These are phyloP conservation scores for Batkoa obscura DNA, from an alignment of 371 early-diverging fungal species.

Conservation along the genomic window DNA sequence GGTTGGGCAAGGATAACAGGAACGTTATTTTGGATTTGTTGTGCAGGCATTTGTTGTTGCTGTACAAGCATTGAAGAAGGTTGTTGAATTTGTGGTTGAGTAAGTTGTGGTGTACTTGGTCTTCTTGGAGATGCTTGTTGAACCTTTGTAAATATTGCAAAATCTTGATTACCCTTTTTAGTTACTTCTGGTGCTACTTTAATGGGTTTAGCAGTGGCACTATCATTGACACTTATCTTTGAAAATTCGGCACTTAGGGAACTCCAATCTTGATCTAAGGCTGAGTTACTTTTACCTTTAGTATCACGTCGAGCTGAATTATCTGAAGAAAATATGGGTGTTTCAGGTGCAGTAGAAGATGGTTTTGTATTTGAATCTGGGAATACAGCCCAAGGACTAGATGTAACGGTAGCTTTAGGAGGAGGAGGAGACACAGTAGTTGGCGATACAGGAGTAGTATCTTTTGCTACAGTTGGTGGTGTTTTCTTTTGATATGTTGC, in stretches of 20 bases:
- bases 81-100: background rate
- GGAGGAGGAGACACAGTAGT: too few relatives aligned
- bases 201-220: too few relatives aligned
- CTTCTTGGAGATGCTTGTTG: too few relatives aligned
- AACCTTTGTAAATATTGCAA: too few relatives aligned
- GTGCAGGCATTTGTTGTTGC: background rate
- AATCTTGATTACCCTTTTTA: too few relatives aligned
- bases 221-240: too few relatives aligned
- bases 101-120: background rate
- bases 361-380: background rate
- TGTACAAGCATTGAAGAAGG: background rate
- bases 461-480: background rate
- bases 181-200: too few relatives aligned
- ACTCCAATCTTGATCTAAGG: background rate
- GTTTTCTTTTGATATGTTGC: background rate
- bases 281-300: background rate
- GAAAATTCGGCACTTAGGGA: too few relatives aligned
- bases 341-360: background rate
- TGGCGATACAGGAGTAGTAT: too few relatives aligned
- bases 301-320: background rate
- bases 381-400: background rate
- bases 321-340: background rate
- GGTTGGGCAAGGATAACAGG: background rate
- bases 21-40: background rate
- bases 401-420: background rate